Percentiles rank a stretch among this genome's conserved stretches.
Evolutionary conservation across 192 early-diverging fungal species (phyloP).

Genomic region (Coemansia sp.): DNA sequence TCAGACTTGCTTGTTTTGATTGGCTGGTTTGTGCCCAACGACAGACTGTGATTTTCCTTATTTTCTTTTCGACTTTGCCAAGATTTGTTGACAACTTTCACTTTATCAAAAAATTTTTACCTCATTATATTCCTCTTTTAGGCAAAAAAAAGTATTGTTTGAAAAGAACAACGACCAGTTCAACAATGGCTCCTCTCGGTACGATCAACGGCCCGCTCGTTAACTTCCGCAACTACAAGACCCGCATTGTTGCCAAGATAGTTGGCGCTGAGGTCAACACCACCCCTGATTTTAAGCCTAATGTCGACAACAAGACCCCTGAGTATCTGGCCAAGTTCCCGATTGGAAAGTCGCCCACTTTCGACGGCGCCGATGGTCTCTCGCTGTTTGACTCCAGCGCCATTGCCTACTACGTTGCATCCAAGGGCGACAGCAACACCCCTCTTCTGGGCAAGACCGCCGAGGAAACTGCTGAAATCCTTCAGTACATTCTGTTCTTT

Average conservation of each 20-base stretch:
- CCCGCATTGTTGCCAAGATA: slow-evolving; percentile 76
- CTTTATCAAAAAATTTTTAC: no score
- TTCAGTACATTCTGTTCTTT: slow-evolving; percentile 64
- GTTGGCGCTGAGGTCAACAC: slow-evolving; percentile 73
- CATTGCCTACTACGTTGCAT: slow-evolving; percentile 83
- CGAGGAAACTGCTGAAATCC: slow-evolving; percentile 63
- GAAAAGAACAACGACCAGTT: neutral
- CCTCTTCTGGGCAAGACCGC: slow-evolving; percentile 61
- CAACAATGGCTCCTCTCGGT: slow-evolving; percentile 46
- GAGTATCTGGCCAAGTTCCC: slow-evolving; percentile 93
- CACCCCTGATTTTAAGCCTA: slow-evolving; percentile 62
- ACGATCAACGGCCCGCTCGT: slow-evolving; percentile 32
- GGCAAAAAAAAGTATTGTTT: neutral
- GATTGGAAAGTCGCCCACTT: slow-evolving; percentile 85
- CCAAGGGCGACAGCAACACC: slow-evolving; percentile 43
- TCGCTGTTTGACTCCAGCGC: slow-evolving; percentile 79
- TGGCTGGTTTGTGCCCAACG: no score
- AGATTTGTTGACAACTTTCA: no score
- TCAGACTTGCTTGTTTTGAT: no score
- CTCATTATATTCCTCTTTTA: neutral
- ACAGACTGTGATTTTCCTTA: no score
- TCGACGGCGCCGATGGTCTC: slow-evolving; percentile 80
- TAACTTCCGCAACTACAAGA: slow-evolving; percentile 59
- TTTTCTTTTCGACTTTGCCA: no score
- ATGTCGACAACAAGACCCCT: slow-evolving; percentile 71